Base-by-base conservation (phyloP, 192 early-diverging fungal genomes). In the Coemansia sp. region DNA sequence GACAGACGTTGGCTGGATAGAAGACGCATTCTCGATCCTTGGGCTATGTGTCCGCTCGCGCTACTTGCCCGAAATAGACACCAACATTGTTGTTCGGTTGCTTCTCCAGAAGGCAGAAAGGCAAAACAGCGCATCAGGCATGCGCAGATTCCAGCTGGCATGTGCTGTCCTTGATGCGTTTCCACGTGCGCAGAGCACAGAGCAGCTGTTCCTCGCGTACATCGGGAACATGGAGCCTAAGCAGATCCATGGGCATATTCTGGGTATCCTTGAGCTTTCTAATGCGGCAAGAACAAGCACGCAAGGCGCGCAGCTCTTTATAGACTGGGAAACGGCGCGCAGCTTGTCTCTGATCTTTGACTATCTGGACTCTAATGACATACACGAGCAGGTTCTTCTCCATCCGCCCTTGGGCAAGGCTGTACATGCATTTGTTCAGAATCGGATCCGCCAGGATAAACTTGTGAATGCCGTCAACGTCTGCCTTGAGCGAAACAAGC, bases 361-460 rank as follows among this genome's bases (percentile, higher is more conserved):
- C 55, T 15, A 55, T 20, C n/a, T 81, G 7, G 78, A 81, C 34
- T 18, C 37, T 3, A 58, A 45, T 31, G 63, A 55, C 5, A 13
- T 58, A 1, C 64, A 81, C 31, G 78, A 75, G 66, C 78, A 69
- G 16, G 66, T 56, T 7, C 66, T 81, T 33, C 66, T 81, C 20
- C 59, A 58, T 10, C 66, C 62, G 43, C 73, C 78, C 5, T 29
- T 67, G 57, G 63, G 69, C 23, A 67, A 21, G 18, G 56, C 66
- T 20, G 63, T 75, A 9, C 59, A 53, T 30, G 72, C 70, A 4
- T 81, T 64, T 75, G 78, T 81, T 46, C 63, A 60, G 31, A 81
- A 81, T 42, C 72, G 78, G 31, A 81, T 81, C 3, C 52, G 29
- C 16, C 58, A 69, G 23, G 68, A 81, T 33, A 75, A 72, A 42